Percentiles rank a stretch among this genome's conserved stretches.
Evolutionary conservation across 257 asterid species (phyloP).

Genomic region (Capsicum rhomboideum): DNA sequence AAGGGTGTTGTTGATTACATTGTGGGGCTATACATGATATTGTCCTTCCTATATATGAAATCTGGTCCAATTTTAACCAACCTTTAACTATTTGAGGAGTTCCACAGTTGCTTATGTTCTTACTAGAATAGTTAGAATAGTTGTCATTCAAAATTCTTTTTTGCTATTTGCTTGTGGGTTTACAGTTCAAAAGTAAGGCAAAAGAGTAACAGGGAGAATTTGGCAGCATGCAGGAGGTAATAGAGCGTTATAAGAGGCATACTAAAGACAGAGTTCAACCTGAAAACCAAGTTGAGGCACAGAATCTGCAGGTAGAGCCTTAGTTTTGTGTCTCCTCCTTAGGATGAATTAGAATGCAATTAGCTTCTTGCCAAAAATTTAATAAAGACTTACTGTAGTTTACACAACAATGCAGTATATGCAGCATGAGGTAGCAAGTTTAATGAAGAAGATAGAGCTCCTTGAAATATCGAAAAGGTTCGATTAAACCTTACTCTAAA

Average conservation of each 20-base stretch:
- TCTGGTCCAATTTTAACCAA: not conserved
- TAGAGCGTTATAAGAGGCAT: constrained; percentile 60
- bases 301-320: constrained; percentile 46
- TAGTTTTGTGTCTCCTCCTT: not conserved
- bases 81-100: not conserved
- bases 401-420: constrained; percentile 29
- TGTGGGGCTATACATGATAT: not conserved
- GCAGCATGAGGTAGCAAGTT: constrained; percentile 55
- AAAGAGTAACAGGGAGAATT: not conserved
- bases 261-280: constrained; percentile 40
- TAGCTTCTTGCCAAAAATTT: not conserved
- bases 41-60: not conserved
- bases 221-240: constrained; percentile 61
- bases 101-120: not conserved
- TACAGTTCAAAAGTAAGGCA: not conserved
- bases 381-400: not conserved
- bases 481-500: not conserved
- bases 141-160: not conserved
- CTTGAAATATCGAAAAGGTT: constrained; percentile 80
- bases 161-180: not conserved
- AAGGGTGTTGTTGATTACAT: not conserved
- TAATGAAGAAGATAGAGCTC: constrained; percentile 72
- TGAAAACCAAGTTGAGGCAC: constrained; percentile 38
- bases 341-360: not conserved
- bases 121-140: not conserved